Evolutionary conservation across 2,329 filamentous ascomycete genomes (phyloP).

Genomic region (Eutypa lata): DNA sequence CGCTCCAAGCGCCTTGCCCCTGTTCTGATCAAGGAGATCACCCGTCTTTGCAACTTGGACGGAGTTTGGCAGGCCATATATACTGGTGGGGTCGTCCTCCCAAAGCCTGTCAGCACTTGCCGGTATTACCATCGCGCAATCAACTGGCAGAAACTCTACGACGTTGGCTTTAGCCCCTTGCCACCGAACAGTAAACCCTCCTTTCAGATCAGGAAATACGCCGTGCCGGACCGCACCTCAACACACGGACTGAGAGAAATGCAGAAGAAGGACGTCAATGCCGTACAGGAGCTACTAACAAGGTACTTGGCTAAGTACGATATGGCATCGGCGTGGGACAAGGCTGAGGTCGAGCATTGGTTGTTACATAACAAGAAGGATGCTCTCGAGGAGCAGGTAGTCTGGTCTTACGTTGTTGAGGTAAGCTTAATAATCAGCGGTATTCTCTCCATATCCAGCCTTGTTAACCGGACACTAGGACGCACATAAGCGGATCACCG

Average conservation of each 20-base stretch:
- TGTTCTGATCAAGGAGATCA: constrained; percentile 96
- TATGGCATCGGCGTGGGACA: constrained; percentile 76
- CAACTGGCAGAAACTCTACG: constrained; percentile 94
- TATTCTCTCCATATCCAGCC: constrained; percentile 5
- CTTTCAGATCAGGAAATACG: constrained; percentile 83
- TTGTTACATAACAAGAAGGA: constrained; percentile 66
- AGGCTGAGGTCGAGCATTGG: constrained; percentile 85
- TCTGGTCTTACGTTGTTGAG: constrained; percentile 93
- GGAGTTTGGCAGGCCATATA: constrained; percentile 95
- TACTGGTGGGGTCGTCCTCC: constrained; percentile 86
- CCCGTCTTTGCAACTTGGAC: constrained; percentile 80
- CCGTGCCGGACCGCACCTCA: constrained; percentile 69
- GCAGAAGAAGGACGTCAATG: constrained; percentile 72
- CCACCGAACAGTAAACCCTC: constrained; percentile 79
- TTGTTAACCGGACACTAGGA: constrained; percentile 34
- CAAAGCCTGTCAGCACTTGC: constrained; percentile 87
- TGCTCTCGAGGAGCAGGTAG: constrained; percentile 68
- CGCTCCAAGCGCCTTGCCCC: constrained; percentile 88
- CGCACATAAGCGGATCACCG: constrained; percentile 76
- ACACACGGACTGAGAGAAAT: constrained; percentile 77
- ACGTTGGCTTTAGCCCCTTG: constrained; percentile 88
- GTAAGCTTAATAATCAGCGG: constrained; percentile 35
- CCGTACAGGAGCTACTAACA: constrained; percentile 70
- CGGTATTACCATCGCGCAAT: constrained; percentile 93
- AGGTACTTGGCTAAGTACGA: constrained; percentile 79